Percentiles rank a stretch among this genome's conserved stretches.
Evolutionary conservation across 1,284 basidiomycete genomes (phyloP).

Genomic region (Anthracocystis walkeri): DNA sequence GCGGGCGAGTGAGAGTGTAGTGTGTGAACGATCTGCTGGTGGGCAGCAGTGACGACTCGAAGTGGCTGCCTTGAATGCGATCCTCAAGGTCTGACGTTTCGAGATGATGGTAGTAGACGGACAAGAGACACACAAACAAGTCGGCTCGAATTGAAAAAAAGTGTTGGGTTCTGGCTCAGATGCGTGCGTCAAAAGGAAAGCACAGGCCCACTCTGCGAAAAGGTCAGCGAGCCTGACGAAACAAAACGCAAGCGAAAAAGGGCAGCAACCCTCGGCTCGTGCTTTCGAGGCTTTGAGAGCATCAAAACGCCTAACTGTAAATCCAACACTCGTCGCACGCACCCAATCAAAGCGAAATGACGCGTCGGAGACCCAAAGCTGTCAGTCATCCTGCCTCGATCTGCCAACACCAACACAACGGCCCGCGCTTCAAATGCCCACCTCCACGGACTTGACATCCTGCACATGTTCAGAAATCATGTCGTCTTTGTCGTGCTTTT

Average conservation of each 20-base stretch:
- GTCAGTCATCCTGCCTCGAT: slow-evolving; percentile 8
- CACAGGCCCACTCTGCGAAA: slow-evolving; percentile 3
- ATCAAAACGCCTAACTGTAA: background rate
- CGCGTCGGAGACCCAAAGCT: slow-evolving; percentile 20
- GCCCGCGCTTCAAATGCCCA: background rate
- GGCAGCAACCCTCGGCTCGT: background rate
- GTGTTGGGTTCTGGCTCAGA: background rate
- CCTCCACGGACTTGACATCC: slow-evolving; percentile 9
- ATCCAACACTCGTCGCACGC: background rate
- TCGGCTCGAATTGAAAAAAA: slow-evolving; percentile 1
- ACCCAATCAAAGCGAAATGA: slow-evolving; percentile 4
- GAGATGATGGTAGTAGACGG: no score
- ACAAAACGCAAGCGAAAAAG: background rate
- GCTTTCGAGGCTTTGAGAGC: no score
- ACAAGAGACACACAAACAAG: background rate
- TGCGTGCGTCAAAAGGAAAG: background rate
- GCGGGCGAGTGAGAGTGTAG: background rate
- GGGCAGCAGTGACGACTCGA: no score
- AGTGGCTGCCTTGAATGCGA: no score
- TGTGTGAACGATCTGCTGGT: background rate
- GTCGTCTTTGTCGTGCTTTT: no score
- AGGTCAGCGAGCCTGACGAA: slow-evolving; percentile 12
- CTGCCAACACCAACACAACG: background rate
- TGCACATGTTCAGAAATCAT: no score
- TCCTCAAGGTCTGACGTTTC: no score